Percentiles rank a stretch among this genome's conserved stretches.
These are phyloP conservation scores for Zopfia rhizophila DNA, from an alignment of 2,329 filamentous ascomycete genomes.

Conservation along the genomic window DNA sequence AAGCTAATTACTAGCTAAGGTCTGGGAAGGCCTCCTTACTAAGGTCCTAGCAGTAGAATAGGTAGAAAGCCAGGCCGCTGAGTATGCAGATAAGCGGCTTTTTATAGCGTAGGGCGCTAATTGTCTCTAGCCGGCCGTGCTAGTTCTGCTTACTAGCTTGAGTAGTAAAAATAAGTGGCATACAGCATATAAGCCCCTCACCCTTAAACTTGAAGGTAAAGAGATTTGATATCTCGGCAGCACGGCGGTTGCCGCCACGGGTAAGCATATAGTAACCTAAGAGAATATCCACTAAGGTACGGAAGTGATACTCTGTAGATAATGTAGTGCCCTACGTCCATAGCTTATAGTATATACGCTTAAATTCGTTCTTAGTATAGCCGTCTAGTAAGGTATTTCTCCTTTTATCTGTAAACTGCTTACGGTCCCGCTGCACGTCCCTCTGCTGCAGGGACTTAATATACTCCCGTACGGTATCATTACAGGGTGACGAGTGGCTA, in stretches of 20 bases:
- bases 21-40: no score
- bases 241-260: not conserved
- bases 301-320: constrained; percentile 5
- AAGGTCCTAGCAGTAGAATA: constrained; percentile 10
- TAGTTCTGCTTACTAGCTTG: constrained; percentile 14
- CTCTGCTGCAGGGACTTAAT: no score
- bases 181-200: constrained; percentile 5
- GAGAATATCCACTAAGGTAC: constrained; percentile 8
- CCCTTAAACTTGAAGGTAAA: constrained; percentile 13
- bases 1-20: no score
- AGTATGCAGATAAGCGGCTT: constrained; percentile 13
- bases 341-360: no score
- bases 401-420: no score
- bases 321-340: no score
- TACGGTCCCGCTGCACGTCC: no score
- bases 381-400: no score
- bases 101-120: constrained; percentile 8
- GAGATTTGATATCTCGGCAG: constrained; percentile 8
- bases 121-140: constrained; percentile 10
- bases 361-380: no score
- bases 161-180: constrained; percentile 15
- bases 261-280: constrained; percentile 13
- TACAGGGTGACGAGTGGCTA: no score
- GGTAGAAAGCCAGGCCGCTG: constrained; percentile 12
- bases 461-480: no score